A percentile compares a stretch with the other conserved stretches of the same genome.
phyloP scores from a whole-genome alignment of 495 filamentous ascomycete species.

The Aspergillus coremiiformis region DNA sequence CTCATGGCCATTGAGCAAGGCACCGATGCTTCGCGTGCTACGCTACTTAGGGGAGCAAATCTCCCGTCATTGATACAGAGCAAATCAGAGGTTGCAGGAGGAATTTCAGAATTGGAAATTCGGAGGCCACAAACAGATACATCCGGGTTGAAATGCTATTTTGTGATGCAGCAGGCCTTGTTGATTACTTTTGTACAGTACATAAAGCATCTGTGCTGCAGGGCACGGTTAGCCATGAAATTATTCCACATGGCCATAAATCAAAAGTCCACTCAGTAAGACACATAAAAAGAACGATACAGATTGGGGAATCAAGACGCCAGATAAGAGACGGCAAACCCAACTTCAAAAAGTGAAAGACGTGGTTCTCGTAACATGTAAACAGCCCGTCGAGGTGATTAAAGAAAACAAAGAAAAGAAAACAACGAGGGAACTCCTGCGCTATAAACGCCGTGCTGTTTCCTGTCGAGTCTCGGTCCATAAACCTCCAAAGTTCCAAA shows the following conservation, averaged over 20 bases:
- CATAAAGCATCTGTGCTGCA: neutral
- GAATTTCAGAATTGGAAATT: neutral
- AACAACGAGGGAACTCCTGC: conserved; percentile 13
- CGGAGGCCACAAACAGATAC: neutral
- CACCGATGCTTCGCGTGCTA: neutral
- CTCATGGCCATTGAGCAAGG: neutral
- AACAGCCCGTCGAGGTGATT: conserved; percentile 2
- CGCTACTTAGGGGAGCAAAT: neutral
- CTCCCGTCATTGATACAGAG: neutral
- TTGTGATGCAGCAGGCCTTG: neutral
- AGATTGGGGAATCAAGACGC: conserved; percentile 8
- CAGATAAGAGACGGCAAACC: conserved; percentile 2
- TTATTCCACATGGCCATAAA: neutral
- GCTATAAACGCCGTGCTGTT: conserved; percentile 17
- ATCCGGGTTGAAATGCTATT: too few relatives aligned
- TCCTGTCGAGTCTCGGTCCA: conserved; percentile 7
- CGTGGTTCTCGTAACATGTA: conserved; percentile 4
- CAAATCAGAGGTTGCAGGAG: neutral
- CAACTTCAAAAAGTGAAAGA: conserved; percentile 4
- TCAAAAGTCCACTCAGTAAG: neutral
- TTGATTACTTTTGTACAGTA: neutral
- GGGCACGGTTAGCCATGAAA: neutral
- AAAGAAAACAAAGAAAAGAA: conserved; percentile 5
- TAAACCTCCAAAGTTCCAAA: conserved; percentile 12
- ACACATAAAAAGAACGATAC: neutral